These are phyloP conservation scores for Ophiostoma ips DNA, from an alignment of 2,329 filamentous ascomycete genomes.

Conservation along the genomic window DNA sequence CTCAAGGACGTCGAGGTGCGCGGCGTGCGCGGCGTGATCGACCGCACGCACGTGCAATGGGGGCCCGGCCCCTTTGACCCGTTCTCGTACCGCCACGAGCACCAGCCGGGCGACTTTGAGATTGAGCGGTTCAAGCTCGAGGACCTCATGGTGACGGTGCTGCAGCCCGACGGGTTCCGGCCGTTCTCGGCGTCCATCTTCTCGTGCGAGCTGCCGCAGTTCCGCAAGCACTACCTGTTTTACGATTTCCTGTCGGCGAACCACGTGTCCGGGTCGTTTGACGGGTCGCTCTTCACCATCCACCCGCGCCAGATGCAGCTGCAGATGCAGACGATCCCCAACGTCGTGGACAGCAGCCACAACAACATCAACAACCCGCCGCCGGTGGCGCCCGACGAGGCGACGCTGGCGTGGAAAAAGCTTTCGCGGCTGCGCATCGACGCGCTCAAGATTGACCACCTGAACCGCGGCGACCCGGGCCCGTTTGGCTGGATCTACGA, in stretches of 20 bases:
- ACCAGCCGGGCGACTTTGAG: conserved; percentile 87
- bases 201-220: conserved; percentile 81
- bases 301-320: conserved; percentile 78
- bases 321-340: conserved; percentile 36
- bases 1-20: conserved; percentile 87
- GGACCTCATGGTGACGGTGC: conserved; percentile 77
- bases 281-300: conserved; percentile 92
- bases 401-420: conserved; percentile 66
- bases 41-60: conserved; percentile 73
- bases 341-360: conserved; percentile 37
- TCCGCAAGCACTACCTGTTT: conserved; percentile 93
- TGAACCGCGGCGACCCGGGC: conserved; percentile 84
- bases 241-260: conserved; percentile 94
- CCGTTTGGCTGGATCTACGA: conserved; percentile 98
- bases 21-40: conserved; percentile 82
- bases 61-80: conserved; percentile 59
- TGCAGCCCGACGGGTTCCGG: conserved; percentile 82
- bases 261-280: conserved; percentile 90
- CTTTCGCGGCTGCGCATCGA: conserved; percentile 87
- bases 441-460: conserved; percentile 83
- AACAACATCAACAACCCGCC: conserved; percentile 34
- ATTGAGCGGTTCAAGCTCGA: conserved; percentile 95
- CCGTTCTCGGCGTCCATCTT: conserved; percentile 93
- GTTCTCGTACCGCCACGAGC: conserved; percentile 73
- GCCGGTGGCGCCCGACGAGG: conserved; percentile 8